Evolutionary conservation across 2,329 filamentous ascomycete species (phyloP).

Genomic region (Zymoseptoria pseudotritici): DNA sequence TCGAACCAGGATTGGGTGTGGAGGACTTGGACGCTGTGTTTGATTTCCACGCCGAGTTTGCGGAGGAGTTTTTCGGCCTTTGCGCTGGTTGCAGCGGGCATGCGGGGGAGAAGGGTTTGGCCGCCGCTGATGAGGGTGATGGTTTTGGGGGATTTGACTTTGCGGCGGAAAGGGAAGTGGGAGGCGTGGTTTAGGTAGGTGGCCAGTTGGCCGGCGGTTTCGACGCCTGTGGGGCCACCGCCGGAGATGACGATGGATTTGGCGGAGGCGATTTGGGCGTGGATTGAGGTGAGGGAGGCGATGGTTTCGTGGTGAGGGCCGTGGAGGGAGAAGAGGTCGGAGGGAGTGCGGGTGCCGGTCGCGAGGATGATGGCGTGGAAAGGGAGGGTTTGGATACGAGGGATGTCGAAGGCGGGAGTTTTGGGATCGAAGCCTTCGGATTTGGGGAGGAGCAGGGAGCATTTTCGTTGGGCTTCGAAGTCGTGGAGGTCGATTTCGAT

Average conservation of each 20-base stretch:
- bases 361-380: slow-evolving; percentile 33
- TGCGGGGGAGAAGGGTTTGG: slow-evolving; percentile 25
- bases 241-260: slow-evolving; percentile 32
- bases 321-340: slow-evolving; percentile 31
- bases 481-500: slow-evolving; percentile 23
- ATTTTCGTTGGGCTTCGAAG: slow-evolving; percentile 14
- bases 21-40: slow-evolving; percentile 24
- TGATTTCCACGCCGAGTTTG: slow-evolving; percentile 26
- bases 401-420: background rate
- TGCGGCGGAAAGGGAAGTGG: slow-evolving; percentile 11
- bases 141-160: slow-evolving; percentile 11
- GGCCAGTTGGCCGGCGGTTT: slow-evolving; percentile 33
- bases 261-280: slow-evolving; percentile 23
- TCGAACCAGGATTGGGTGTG: slow-evolving; percentile 15
- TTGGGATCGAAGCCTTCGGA: slow-evolving; percentile 4
- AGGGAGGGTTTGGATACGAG: slow-evolving; percentile 18
- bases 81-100: slow-evolving; percentile 20
- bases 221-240: slow-evolving; percentile 31
- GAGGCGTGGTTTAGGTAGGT: slow-evolving; percentile 24
- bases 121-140: slow-evolving; percentile 31
- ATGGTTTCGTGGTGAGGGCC: slow-evolving; percentile 29
- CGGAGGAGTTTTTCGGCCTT: slow-evolving; percentile 29
- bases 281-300: slow-evolving; percentile 25
- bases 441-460: slow-evolving; percentile 4
- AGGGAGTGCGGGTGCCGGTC: slow-evolving; percentile 31